A percentile compares a stretch with the other conserved stretches of the same genome.
Evolutionary conservation across 2,329 filamentous ascomycete species (phyloP).

Genomic region (Dactylonectria estremocensis): DNA sequence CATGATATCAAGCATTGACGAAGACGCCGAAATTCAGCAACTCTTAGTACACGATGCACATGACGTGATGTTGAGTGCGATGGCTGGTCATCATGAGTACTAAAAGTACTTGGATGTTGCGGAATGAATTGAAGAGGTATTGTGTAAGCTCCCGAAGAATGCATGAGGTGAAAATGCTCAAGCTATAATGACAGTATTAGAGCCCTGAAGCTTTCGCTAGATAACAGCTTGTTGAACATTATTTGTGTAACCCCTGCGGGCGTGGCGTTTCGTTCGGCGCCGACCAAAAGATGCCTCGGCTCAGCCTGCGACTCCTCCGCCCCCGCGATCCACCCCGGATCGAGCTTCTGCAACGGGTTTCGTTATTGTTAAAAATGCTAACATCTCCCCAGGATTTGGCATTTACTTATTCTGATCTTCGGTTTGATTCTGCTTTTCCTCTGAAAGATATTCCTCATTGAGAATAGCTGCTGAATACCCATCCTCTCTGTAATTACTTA

Average conservation of each 20-base stretch:
- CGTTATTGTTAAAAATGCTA: conserved; percentile 9
- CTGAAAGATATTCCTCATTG: not conserved
- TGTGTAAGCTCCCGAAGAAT: no score
- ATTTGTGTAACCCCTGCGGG: no score
- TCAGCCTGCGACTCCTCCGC: conserved; percentile 40
- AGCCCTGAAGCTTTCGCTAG: no score
- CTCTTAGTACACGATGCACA: not conserved
- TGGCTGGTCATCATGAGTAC: not conserved
- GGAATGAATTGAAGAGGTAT: no score
- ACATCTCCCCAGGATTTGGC: not conserved
- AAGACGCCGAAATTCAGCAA: conserved; percentile 26
- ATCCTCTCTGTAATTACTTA: not conserved
- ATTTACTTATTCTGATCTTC: not conserved
- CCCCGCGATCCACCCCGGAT: conserved; percentile 4
- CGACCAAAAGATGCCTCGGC: conserved; percentile 47
- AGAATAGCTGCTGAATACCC: not conserved
- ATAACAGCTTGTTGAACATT: no score
- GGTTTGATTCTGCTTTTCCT: not conserved
- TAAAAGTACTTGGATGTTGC: no score
- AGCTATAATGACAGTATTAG: no score
- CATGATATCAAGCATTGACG: conserved; percentile 45
- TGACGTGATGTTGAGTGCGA: not conserved
- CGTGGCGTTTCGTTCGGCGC: not conserved
- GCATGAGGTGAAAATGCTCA: no score
- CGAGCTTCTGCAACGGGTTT: not conserved